Conservation (phyloP, 345 rosid species). For the Ceriops zippeliana region DNA sequence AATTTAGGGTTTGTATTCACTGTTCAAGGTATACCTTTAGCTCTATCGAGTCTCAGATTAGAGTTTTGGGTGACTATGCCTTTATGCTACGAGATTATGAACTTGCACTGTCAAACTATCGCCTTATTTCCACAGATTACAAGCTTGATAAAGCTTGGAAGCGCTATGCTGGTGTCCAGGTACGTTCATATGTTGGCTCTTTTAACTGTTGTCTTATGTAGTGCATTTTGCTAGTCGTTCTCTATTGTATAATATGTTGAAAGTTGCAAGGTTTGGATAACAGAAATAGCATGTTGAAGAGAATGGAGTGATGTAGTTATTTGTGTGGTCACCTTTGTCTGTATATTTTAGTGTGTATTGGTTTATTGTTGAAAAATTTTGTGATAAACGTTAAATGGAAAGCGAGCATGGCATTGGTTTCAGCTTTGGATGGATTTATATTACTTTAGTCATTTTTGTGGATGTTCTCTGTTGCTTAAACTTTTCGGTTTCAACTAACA, state of each 20-base stretch:
- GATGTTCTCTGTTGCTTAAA: background rate
- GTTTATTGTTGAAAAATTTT: background rate
- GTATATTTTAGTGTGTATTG: background rate
- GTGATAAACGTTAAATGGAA: slow-evolving; percentile 1
- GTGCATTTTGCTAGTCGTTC: background rate
- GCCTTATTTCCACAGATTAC: slow-evolving; percentile 91
- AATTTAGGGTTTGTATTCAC: slow-evolving; percentile 19
- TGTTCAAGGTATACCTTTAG: slow-evolving; percentile 84
- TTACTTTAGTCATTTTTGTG: background rate
- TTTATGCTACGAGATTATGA: slow-evolving; percentile 98
- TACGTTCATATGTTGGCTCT: slow-evolving; percentile 30
- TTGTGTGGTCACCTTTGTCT: background rate
- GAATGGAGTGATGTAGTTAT: background rate
- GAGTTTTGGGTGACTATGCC: slow-evolving; percentile 92
- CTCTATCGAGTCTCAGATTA: slow-evolving; percentile 88
- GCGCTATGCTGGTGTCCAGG: slow-evolving; percentile 98
- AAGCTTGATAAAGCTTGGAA: slow-evolving; percentile 99
- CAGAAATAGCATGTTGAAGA: background rate
- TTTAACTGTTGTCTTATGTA: background rate
- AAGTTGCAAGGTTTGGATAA: background rate
- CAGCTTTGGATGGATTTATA: background rate
- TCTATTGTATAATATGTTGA: background rate
- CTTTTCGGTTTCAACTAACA: background rate
- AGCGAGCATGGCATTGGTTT: background rate
- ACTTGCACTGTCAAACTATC: slow-evolving; percentile 90